Conservation (phyloP, 176 grass and related monocot genomes). For the Ensete ventricosum region DNA sequence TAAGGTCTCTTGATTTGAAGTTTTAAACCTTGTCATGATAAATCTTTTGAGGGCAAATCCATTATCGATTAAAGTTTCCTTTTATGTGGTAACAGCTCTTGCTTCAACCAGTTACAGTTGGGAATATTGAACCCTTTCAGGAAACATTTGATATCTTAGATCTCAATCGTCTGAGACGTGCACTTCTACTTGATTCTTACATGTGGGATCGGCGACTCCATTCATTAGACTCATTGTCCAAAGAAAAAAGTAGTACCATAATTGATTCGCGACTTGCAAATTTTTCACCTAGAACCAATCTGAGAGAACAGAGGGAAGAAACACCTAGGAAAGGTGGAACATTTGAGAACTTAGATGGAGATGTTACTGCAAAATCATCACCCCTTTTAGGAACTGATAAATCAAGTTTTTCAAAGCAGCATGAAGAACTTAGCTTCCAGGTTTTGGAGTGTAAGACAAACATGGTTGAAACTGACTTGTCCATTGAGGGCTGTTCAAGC, state of each 20-base stretch:
- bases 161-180: conserved; percentile 62
- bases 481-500: conserved; percentile 24
- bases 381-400: conserved; percentile 29
- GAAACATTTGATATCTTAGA: conserved; percentile 64
- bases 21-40: background rate
- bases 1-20: conserved; percentile 3
- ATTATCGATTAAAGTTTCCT: conserved; percentile 9
- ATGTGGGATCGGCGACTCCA: conserved; percentile 59
- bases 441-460: conserved; percentile 26
- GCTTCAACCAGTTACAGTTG: conserved; percentile 49
- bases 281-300: conserved; percentile 20
- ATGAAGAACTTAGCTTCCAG: conserved; percentile 20
- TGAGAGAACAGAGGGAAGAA: conserved; percentile 24
- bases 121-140: conserved; percentile 29
- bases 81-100: conserved; percentile 35
- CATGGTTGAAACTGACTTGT: conserved; percentile 37
- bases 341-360: conserved; percentile 18
- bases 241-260: conserved; percentile 26
- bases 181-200: conserved; percentile 63
- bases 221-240: conserved; percentile 45
- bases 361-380: conserved; percentile 8
- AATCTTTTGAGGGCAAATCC: background rate
- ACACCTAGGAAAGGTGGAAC: conserved; percentile 11
- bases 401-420: conserved; percentile 33
- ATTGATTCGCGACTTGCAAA: conserved; percentile 20